phyloP scores from a whole-genome alignment of 345 rosid species.

The Leavenworthia alabamica region DNA sequence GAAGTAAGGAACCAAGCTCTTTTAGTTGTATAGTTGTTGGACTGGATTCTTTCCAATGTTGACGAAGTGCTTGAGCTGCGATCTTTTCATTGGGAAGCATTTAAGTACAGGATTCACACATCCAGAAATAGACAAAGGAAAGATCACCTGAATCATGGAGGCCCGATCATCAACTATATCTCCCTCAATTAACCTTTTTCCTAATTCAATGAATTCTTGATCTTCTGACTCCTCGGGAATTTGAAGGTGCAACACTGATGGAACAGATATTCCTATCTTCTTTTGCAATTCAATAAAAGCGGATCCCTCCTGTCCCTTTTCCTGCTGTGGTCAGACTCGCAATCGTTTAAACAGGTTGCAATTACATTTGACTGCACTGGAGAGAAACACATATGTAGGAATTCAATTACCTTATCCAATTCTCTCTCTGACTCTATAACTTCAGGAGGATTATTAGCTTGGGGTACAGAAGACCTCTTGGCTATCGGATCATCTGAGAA shows the following conservation, averaged over 20 bases:
- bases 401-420: constrained; percentile 25
- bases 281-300: constrained; percentile 55
- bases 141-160: constrained; percentile 30
- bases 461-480: constrained; percentile 43
- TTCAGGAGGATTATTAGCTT: constrained; percentile 35
- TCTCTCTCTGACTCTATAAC: constrained; percentile 30
- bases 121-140: background rate
- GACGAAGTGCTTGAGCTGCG: constrained; percentile 61
- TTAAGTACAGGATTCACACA: constrained; percentile 20
- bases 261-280: constrained; percentile 51
- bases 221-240: constrained; percentile 65
- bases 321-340: constrained; percentile 39
- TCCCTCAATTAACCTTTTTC: constrained; percentile 46
- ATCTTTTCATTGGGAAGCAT: constrained; percentile 25
- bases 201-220: constrained; percentile 66
- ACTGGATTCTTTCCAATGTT: constrained; percentile 63
- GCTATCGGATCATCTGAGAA: constrained; percentile 69
- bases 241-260: constrained; percentile 37
- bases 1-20: constrained; percentile 80
- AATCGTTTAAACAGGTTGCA: constrained; percentile 11
- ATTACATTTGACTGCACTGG: background rate
- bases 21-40: constrained; percentile 51
- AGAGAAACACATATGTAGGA: background rate
- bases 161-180: constrained; percentile 41
- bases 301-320: constrained; percentile 41